Evolutionary conservation across 148 eudicot species (phyloP), one percentile per base, ranked within the genome.

Genomic region (Selenicereus undatus): DNA sequence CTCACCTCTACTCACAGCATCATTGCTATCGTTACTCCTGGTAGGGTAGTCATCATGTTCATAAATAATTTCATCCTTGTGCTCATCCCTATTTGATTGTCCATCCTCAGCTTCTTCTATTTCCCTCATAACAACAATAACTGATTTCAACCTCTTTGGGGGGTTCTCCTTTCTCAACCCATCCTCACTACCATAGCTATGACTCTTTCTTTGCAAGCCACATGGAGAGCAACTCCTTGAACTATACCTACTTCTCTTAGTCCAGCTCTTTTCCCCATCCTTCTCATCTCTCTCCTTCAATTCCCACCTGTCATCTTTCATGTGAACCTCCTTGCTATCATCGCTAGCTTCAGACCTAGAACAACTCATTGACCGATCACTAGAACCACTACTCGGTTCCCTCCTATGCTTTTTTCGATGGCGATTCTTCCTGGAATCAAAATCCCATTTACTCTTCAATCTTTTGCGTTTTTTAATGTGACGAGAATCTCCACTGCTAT

Each of bases 11-110:
- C 75, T 64, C 65, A 70, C 84, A 27, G 76, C 88, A 72, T 90
- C 93, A 84, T 81, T 85, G 82, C 97, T 91, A 72, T 93, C 95
- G 76, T 84, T 85, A 76, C 95, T 92, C 90, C 85, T 89, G 60
- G 85, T 80, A 60, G 95, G 95, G 78, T 88, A 93, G 73, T 89
- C 94, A 88, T 91, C 87, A 54, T 78, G 82, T 71, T 88, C 94
- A 82, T 83, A 89, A 48, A 89, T 82, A 68, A 91, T 90, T 87
- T 93, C 97, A 72, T 93, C 98, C 80, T 93, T 89, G 70, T 76
- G 85, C 48, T 75, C 87, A 77, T 89, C 90, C 83, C 58, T 84
- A 50, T 81, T 86, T 74, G 45, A 71, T 42, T 80, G 83, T 51
- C 69, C 74, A 54, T 75, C 86, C 10, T 85, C 90, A 12, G 56